Conservation (phyloP, 805 yeast species). For the Candida endomychidarum region DNA sequence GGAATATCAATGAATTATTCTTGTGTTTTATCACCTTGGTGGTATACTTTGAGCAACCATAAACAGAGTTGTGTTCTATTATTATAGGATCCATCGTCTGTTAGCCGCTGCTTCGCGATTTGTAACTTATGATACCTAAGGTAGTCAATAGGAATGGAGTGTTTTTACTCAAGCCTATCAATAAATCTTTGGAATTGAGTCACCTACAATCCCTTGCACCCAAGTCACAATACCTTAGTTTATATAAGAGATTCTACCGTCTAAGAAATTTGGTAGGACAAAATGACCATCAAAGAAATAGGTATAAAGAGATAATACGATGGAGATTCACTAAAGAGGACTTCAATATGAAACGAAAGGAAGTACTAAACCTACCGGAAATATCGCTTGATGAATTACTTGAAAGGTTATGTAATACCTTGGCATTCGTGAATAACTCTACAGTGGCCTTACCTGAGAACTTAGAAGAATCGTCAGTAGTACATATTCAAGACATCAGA, state of each 20-base stretch:
- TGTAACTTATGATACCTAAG: conserved; percentile 5
- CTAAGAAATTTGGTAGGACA: conserved; percentile 27
- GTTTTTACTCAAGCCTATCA: conserved; percentile 5
- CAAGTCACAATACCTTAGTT: conserved; percentile 16
- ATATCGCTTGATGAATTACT: conserved; percentile 20
- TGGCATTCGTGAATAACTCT: conserved; percentile 32
- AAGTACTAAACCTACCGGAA: conserved; percentile 7
- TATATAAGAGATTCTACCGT: conserved; percentile 33
- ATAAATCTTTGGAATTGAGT: not conserved
- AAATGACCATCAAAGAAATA: conserved; percentile 11
- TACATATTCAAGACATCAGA: conserved; percentile 5
- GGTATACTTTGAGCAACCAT: conserved; percentile 2
- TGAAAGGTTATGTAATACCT: conserved; percentile 25
- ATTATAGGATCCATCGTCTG: conserved; percentile 7
- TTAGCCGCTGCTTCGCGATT: not conserved
- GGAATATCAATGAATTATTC: not conserved
- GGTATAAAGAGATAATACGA: conserved; percentile 24
- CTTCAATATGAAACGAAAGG: conserved; percentile 15
- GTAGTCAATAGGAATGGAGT: conserved; percentile 12
- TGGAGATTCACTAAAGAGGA: conserved; percentile 24
- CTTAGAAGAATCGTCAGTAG: conserved; percentile 5
- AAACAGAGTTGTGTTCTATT: conserved; percentile 3
- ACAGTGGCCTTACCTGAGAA: conserved; percentile 22
- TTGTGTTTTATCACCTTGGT: not conserved
- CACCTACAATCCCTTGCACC: not conserved